A percentile compares a stretch with the other conserved stretches of the same genome.
Conservation (phyloP, 2,329 filamentous ascomycete species). For the Microascus cirrosus region DNA sequence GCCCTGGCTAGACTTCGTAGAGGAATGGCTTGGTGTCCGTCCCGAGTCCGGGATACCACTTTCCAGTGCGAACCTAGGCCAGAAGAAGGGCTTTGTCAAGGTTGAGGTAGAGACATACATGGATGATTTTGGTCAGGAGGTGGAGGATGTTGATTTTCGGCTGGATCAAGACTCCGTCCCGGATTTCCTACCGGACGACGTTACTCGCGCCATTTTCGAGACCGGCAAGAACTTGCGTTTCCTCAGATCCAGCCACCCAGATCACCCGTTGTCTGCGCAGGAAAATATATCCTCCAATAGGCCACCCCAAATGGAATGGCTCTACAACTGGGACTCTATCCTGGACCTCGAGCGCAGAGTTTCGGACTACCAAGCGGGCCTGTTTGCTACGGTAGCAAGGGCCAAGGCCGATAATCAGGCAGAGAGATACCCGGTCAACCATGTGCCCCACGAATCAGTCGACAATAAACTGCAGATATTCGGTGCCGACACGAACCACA, state of each 20-base stretch:
- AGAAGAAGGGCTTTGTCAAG: conserved; percentile 48
- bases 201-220: conserved; percentile 65
- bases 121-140: conserved; percentile 48
- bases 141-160: conserved; percentile 47
- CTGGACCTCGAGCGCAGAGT: conserved; percentile 51
- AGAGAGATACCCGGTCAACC: conserved; percentile 7
- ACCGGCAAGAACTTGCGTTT: conserved; percentile 67
- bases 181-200: conserved; percentile 57
- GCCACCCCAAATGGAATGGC: conserved; percentile 54
- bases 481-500: conserved; percentile 30
- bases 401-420: background rate
- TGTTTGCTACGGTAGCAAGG: conserved; percentile 11
- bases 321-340: conserved; percentile 62
- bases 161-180: conserved; percentile 58
- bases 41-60: conserved; percentile 44
- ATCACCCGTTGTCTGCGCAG: conserved; percentile 54
- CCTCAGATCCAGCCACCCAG: conserved; percentile 56
- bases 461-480: conserved; percentile 30
- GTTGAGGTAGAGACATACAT: conserved; percentile 41
- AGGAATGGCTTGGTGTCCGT: conserved; percentile 65
- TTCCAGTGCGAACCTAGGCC: conserved; percentile 30
- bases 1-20: conserved; percentile 57
- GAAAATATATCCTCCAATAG: conserved; percentile 30
- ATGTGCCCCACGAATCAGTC: conserved; percentile 1
- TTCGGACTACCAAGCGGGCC: conserved; percentile 17